A percentile compares a stretch with the other conserved stretches of the same genome.
Conservation (phyloP, 352 stramenopile species). For the Globisporangium echinulatum region DNA sequence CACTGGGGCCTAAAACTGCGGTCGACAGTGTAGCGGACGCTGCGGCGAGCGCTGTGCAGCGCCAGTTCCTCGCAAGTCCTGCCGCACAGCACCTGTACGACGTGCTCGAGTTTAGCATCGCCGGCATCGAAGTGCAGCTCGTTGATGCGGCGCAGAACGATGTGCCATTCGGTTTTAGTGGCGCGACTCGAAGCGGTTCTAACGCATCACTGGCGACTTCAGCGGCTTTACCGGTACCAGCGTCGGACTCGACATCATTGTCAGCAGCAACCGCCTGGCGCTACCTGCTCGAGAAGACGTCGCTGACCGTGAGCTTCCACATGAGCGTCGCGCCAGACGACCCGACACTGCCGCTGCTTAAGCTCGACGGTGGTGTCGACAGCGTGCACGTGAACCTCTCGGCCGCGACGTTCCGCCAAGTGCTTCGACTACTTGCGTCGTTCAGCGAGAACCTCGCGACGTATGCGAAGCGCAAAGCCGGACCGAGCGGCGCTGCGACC, state of each 20-base stretch:
- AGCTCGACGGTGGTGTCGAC: constrained; percentile 64
- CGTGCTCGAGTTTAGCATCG: constrained; percentile 69
- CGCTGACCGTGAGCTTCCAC: constrained; percentile 61
- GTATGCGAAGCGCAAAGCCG: constrained; percentile 29
- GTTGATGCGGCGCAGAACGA: constrained; percentile 18
- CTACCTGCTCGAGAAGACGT: constrained; percentile 74
- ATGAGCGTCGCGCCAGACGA: constrained; percentile 76
- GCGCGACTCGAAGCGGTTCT: constrained; percentile 1
- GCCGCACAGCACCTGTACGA: constrained; percentile 63
- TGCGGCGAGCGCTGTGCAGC: constrained; percentile 2
- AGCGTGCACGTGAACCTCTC: constrained; percentile 72
- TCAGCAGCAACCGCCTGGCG: constrained; percentile 24
- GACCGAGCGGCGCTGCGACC: not conserved
- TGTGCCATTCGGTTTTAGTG: not conserved
- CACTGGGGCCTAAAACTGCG: not conserved
- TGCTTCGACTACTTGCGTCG: constrained; percentile 57
- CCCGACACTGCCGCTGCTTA: constrained; percentile 69
- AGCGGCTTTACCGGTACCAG: too few species aligned
- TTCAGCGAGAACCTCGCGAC: constrained; percentile 64
- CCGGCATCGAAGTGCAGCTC: constrained; percentile 71
- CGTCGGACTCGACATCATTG: not conserved
- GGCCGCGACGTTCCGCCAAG: constrained; percentile 41
- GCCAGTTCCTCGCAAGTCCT: constrained; percentile 12
- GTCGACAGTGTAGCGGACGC: not conserved
- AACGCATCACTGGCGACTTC: constrained; percentile 7